Base-by-base conservation (phyloP, 768 basidiomycete species). In the Crucibulum laeve region DNA sequence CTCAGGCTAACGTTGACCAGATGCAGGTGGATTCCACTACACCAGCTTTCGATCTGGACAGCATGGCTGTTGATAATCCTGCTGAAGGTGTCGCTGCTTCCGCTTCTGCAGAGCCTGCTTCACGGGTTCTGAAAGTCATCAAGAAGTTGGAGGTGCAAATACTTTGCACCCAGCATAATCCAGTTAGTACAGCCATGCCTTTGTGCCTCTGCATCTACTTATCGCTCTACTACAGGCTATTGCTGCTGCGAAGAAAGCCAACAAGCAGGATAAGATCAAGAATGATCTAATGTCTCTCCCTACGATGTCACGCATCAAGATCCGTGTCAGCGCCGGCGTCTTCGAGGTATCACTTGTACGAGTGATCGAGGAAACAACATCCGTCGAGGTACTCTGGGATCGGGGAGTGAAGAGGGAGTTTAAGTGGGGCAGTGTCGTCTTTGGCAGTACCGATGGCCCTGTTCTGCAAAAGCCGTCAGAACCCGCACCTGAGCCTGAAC, bases 151-250 rank as follows among this genome's bases (percentile, higher is more conserved):
- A 82, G 52, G 76, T 90, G 3, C 80, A 89, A 51, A 69, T 91
- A 10, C 62, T 94, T 3, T 98, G 94, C 58, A 67, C 83, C 1
- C 84, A 87, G 53, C 94, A 97, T 57, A 97, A 96, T 54, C 92
- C 92, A 6, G 93, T 94, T 58, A 49, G 90, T 72, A 32, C 38
- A 32, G 37, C 22, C 14, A 39, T 23, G 24, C 37, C 24, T 15
- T 17, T 18, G 44, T 45, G 15, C 15, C 40, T 1, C 33, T 17
- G 18, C 8, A 4, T 36, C 10, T 45, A 40, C 30, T 40, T 47
- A 6, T 50, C 26, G 7, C 17, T 35, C 24, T 36, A 17, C 28
- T 47, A 6, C 51, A 94, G 91, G 82, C 76, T 36, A 69, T 87
- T 42, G 76, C 85, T 21, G 86, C 87, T 33, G 77, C 76, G 24